Evolutionary conservation across 2,329 filamentous ascomycete species (phyloP).

Genomic region (Ramularia endophylla): DNA sequence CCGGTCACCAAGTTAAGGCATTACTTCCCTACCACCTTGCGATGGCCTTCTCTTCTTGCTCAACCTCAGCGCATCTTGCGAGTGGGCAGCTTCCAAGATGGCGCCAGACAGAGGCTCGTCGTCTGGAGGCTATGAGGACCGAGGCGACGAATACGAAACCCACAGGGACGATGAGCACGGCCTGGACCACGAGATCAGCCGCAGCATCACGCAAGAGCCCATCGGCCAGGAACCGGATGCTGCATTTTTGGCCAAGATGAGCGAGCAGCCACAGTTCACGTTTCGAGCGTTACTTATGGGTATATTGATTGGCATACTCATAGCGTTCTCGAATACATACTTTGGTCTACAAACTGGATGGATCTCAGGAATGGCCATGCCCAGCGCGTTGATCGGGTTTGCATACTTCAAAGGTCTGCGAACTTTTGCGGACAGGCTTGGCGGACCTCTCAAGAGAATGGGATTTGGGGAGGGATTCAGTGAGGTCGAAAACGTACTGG

Average conservation of each 20-base stretch:
- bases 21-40: no score
- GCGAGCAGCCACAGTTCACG: constrained; percentile 61
- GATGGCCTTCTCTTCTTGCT: not conserved
- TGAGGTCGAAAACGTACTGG: constrained; percentile 91
- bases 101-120: constrained; percentile 30
- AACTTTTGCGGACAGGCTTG: constrained; percentile 58
- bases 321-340: constrained; percentile 97
- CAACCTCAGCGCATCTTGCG: not conserved
- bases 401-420: constrained; percentile 81
- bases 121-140: constrained; percentile 1
- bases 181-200: constrained; percentile 17
- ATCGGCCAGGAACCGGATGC: constrained; percentile 26
- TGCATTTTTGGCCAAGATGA: constrained; percentile 23
- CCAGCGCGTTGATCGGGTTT: constrained; percentile 87
- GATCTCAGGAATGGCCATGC: constrained; percentile 93
- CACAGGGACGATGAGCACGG: constrained; percentile 12
- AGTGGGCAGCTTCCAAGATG: constrained; percentile 18
- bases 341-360: constrained; percentile 92
- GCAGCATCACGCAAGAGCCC: constrained; percentile 20
- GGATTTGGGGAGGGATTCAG: constrained; percentile 60
- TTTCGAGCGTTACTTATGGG: constrained; percentile 73
- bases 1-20: not conserved
- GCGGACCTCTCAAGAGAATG: constrained; percentile 17
- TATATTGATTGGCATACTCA: constrained; percentile 76
- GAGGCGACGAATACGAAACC: constrained; percentile 4